Evolutionary conservation across 2,329 filamentous ascomycete genomes (phyloP).

Genomic region (Periglandula ipomoeae): DNA sequence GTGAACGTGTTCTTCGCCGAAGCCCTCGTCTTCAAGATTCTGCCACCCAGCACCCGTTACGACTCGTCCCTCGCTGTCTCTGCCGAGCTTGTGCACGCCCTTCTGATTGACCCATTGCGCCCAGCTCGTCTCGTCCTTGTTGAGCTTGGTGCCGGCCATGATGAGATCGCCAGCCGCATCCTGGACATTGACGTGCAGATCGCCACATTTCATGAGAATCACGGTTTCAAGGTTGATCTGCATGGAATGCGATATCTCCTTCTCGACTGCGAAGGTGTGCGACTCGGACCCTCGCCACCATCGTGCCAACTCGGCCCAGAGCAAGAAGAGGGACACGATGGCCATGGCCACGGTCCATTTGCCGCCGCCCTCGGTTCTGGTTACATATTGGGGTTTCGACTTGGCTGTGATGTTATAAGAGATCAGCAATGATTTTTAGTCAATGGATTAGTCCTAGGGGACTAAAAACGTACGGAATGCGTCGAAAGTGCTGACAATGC

Average conservation of each 20-base stretch:
- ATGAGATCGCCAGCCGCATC: constrained; percentile 91
- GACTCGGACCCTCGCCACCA: constrained; percentile 82
- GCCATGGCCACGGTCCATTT: constrained; percentile 87
- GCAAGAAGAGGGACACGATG: constrained; percentile 63
- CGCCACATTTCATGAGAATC: constrained; percentile 74
- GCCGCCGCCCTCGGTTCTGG: constrained; percentile 74
- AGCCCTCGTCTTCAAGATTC: constrained; percentile 52
- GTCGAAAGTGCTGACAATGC: constrained; percentile 80
- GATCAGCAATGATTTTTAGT: background rate
- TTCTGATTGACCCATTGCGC: constrained; percentile 66
- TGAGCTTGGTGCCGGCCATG: constrained; percentile 65
- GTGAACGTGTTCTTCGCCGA: constrained; percentile 75
- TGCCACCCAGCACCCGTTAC: constrained; percentile 51
- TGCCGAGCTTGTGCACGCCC: constrained; percentile 53
- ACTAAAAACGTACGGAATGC: constrained; percentile 70
- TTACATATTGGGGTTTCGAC: constrained; percentile 88
- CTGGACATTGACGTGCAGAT: constrained; percentile 94
- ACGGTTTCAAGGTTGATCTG: constrained; percentile 97
- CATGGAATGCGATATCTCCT: constrained; percentile 75
- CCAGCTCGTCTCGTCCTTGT: constrained; percentile 74
- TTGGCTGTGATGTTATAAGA: constrained; percentile 56
- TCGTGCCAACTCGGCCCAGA: constrained; percentile 65
- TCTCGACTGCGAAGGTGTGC: constrained; percentile 90
- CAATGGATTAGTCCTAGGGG: background rate
- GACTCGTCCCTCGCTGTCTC: constrained; percentile 44